These are phyloP conservation scores for Cinchona pubescens DNA, from an alignment of 257 asterid species.

Conservation along the genomic window DNA sequence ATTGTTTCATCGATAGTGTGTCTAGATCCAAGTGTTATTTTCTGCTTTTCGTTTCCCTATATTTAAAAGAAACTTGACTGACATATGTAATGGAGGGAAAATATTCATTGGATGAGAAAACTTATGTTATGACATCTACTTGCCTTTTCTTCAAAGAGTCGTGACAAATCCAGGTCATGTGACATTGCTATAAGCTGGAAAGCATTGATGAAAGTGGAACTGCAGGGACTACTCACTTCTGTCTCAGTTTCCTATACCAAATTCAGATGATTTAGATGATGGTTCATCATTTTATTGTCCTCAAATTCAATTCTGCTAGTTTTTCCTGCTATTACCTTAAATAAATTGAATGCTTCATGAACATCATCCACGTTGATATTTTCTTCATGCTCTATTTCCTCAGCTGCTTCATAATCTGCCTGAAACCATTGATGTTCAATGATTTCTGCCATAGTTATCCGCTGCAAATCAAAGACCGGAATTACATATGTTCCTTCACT, in stretches of 20 bases:
- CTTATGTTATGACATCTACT: background rate
- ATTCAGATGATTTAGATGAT: background rate
- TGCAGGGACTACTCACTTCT: slow-evolving; percentile 3
- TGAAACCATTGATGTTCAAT: slow-evolving; percentile 29
- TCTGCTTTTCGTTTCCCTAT: slow-evolving; percentile 26
- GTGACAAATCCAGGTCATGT: slow-evolving; percentile 31
- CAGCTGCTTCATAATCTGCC: slow-evolving; percentile 18
- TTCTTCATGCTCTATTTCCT: slow-evolving; percentile 15
- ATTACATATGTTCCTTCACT: background rate
- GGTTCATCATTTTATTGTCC: background rate
- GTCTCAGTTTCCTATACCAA: slow-evolving; percentile 18
- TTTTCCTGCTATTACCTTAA: slow-evolving; percentile 9
- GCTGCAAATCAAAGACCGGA: slow-evolving; percentile 11
- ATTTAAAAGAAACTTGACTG: background rate
- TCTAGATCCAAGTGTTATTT: slow-evolving; percentile 28
- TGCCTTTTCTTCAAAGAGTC: slow-evolving; percentile 32
- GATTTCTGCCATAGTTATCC: slow-evolving; percentile 27
- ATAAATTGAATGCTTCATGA: slow-evolving; percentile 17
- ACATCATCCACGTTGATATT: slow-evolving; percentile 18
- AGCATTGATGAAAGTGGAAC: slow-evolving; percentile 30
- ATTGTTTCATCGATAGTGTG: slow-evolving; percentile 24
- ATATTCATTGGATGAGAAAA: background rate
- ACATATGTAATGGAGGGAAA: background rate
- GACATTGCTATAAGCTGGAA: slow-evolving; percentile 35
- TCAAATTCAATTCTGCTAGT: background rate